These are phyloP conservation scores for Acacia pycnantha DNA, from an alignment of 331 rosid species.

Conservation along the genomic window DNA sequence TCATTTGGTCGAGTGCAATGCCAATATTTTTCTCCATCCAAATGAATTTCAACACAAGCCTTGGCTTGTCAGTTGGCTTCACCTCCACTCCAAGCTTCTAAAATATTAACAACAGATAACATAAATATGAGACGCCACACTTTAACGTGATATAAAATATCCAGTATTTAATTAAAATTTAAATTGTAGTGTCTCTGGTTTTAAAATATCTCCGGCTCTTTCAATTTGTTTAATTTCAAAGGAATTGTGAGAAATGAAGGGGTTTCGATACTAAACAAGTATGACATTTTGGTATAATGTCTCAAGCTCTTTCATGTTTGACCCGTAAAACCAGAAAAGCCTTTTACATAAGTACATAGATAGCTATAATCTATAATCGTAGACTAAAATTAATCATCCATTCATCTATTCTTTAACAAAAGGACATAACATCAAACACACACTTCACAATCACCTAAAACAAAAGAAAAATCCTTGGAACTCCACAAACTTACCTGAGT, in stretches of 20 bases:
- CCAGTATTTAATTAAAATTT: not conserved
- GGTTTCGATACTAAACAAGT: not conserved
- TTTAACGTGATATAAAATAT: not conserved
- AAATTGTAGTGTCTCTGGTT: not conserved
- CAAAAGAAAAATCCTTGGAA: not conserved
- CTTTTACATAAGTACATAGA: not conserved
- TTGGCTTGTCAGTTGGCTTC: constrained; percentile 70
- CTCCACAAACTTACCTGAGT: constrained; percentile 41
- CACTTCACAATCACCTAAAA: not conserved
- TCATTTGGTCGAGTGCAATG: constrained; percentile 79
- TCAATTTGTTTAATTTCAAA: not conserved
- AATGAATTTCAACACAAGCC: constrained; percentile 85
- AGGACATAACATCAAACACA: not conserved
- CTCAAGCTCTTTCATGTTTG: not conserved
- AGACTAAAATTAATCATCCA: not conserved
- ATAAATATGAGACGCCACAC: not conserved
- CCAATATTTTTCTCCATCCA: constrained; percentile 99
- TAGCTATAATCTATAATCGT: not conserved
- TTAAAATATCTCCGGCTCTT: not conserved
- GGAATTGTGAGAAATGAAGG: not conserved
- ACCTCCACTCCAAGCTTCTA: constrained; percentile 91
- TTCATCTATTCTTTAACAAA: not conserved
- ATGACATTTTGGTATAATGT: not conserved
- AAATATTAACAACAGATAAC: constrained; percentile 13
- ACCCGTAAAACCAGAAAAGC: not conserved